Percentiles rank a stretch among this genome's conserved stretches.
phyloP scores from a whole-genome alignment of 202 grass and related monocot genomes.

The Schoenoplectus tabernaemontani region DNA sequence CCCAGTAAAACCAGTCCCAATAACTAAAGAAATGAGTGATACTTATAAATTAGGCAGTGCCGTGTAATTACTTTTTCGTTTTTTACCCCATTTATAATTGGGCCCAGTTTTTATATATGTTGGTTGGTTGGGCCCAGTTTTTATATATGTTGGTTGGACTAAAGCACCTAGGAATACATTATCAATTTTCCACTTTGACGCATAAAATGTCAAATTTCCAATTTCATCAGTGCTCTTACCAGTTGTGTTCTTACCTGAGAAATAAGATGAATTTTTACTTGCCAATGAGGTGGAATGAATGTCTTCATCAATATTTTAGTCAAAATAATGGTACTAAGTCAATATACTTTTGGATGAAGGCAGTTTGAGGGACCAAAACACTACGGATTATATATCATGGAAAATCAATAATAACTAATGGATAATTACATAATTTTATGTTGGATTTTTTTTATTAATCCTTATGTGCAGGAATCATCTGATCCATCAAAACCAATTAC shows the following conservation, averaged over 20 bases:
- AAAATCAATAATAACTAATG: slow-evolving; percentile 13
- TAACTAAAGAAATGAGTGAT: not conserved
- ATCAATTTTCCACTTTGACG: not conserved
- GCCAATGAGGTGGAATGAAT: no score
- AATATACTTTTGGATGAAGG: not conserved
- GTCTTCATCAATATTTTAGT: not conserved
- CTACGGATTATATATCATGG: not conserved
- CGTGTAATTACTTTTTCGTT: not conserved
- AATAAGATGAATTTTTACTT: no score
- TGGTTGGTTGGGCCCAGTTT: no score
- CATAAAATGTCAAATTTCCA: not conserved
- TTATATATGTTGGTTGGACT: not conserved
- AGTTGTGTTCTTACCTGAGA: not conserved
- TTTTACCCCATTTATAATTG: not conserved
- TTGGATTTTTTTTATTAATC: not conserved
- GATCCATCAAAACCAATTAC: slow-evolving; percentile 79
- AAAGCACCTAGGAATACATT: not conserved
- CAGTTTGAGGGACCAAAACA: not conserved
- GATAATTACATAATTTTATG: not conserved
- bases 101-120: not conserved
- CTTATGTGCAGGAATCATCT: slow-evolving; percentile 52
- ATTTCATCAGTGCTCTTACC: not conserved
- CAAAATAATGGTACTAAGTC: not conserved
- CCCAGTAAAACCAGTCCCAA: not conserved
- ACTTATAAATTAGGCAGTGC: not conserved